phyloP scores from a whole-genome alignment of 768 basidiomycete species.

The Boletus vinaceobasis region DNA sequence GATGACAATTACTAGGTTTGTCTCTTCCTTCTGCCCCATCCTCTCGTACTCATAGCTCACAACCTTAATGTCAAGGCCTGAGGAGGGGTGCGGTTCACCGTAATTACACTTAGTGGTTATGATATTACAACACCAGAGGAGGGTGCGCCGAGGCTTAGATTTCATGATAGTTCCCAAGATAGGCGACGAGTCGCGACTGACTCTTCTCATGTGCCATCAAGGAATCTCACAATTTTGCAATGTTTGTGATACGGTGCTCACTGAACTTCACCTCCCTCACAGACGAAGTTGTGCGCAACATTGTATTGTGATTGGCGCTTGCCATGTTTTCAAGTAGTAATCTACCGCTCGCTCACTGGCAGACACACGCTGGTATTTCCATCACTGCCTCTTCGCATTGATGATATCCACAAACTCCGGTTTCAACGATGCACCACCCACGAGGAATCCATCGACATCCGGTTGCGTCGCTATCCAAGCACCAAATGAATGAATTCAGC shows the following conservation, averaged over 20 bases:
- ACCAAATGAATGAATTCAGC: background rate
- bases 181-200: background rate
- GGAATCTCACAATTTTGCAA: background rate
- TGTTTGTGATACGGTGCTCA: background rate
- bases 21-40: too few species aligned
- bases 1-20: too few species aligned
- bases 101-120: too few species aligned
- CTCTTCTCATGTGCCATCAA: background rate
- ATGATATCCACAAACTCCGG: constrained; percentile 94
- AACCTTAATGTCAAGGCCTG: too few species aligned
- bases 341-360: too few species aligned
- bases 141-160: background rate
- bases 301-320: background rate
- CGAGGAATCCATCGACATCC: constrained; percentile 97
- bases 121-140: too few species aligned
- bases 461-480: constrained; percentile 54
- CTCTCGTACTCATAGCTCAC: too few species aligned
- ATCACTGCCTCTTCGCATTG: constrained; percentile 51
- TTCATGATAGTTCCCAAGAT: background rate
- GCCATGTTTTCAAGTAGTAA: background rate
- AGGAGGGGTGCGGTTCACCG: too few species aligned
- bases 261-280: background rate
- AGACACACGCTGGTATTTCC: background rate
- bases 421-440: constrained; percentile 96
- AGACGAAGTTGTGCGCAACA: background rate